Conservation (phyloP, 2,329 filamentous ascomycete species). For the Claviceps pusilla region DNA sequence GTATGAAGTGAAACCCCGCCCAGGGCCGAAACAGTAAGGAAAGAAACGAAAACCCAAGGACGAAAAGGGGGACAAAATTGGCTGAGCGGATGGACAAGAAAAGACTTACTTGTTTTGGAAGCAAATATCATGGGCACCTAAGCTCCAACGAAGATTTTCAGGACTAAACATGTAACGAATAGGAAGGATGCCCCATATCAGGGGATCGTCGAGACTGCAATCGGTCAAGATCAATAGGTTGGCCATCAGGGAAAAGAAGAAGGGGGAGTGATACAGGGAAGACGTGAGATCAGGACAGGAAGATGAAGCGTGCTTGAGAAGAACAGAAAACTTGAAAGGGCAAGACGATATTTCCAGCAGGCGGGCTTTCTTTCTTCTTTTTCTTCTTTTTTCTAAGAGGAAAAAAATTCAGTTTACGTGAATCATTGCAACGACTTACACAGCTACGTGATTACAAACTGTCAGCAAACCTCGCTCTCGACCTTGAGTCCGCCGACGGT, state of each 20-base stretch:
- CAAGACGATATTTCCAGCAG: background rate
- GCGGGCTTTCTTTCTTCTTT: background rate
- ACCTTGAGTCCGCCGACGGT: conserved; percentile 49
- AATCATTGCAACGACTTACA: conserved; percentile 13
- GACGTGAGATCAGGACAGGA: background rate
- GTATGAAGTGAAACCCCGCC: background rate
- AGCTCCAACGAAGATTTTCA: conserved; percentile 67
- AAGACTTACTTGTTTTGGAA: conserved; percentile 62
- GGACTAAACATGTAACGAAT: conserved; percentile 56
- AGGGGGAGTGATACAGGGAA: background rate
- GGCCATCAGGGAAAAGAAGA: background rate
- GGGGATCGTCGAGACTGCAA: conserved; percentile 72
- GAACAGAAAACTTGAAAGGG: background rate
- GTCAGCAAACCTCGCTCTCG: conserved; percentile 70
- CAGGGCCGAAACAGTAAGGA: background rate
- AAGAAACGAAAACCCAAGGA: too few species aligned
- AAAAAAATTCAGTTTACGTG: background rate
- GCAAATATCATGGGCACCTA: conserved; percentile 91
- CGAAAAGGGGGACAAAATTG: background rate
- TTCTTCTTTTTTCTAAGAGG: background rate
- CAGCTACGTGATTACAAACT: conserved; percentile 32
- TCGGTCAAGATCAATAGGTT: background rate
- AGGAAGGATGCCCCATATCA: conserved; percentile 85
- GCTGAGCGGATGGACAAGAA: background rate
- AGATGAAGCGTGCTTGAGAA: too few species aligned